These are phyloP conservation scores for Verticillium alfalfae DNA, from an alignment of 2,329 filamentous ascomycete species.

Conservation along the genomic window DNA sequence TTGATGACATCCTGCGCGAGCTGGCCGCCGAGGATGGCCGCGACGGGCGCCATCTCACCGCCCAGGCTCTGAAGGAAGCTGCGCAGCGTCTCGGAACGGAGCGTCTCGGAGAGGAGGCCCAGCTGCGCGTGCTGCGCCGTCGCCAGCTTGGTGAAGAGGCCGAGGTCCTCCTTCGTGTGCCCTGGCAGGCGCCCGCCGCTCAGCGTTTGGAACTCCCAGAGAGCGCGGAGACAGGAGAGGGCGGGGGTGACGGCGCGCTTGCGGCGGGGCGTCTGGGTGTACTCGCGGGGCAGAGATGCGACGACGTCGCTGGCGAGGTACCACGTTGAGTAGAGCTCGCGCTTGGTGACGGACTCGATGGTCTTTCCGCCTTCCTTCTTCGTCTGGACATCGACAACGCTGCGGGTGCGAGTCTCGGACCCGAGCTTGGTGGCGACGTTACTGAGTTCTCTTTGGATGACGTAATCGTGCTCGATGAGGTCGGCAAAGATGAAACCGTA, in stretches of 20 bases:
- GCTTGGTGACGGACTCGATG: conserved; percentile 84
- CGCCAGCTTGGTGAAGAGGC: conserved; percentile 70
- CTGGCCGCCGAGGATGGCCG: conserved; percentile 83
- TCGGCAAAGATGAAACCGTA: conserved; percentile 96
- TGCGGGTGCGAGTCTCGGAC: conserved; percentile 72
- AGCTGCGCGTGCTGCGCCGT: conserved; percentile 74
- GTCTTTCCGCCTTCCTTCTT: conserved; percentile 65
- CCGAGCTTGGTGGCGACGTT: conserved; percentile 60
- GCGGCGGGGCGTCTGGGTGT: conserved; percentile 57
- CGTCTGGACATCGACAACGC: conserved; percentile 64
- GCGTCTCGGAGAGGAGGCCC: conserved; percentile 60
- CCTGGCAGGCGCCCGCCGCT: conserved; percentile 49
- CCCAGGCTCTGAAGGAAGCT: conserved; percentile 83
- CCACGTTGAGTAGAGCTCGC: conserved; percentile 84
- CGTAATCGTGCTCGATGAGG: conserved; percentile 82
- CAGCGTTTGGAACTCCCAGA: conserved; percentile 78
- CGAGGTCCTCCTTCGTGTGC: conserved; percentile 59
- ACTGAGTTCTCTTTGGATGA: conserved; percentile 77
- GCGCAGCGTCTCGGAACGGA: conserved; percentile 67
- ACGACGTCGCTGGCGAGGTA: conserved; percentile 69
- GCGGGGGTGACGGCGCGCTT: conserved; percentile 76
- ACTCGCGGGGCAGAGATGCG: conserved; percentile 65
- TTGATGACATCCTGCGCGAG: conserved; percentile 97
- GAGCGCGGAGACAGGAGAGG: conserved; percentile 77
- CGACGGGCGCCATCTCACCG: conserved; percentile 78